A percentile compares a stretch with the other conserved stretches of the same genome.
Evolutionary conservation across 805 yeast genomes (phyloP).

Genomic region (Starmerella sp.): DNA sequence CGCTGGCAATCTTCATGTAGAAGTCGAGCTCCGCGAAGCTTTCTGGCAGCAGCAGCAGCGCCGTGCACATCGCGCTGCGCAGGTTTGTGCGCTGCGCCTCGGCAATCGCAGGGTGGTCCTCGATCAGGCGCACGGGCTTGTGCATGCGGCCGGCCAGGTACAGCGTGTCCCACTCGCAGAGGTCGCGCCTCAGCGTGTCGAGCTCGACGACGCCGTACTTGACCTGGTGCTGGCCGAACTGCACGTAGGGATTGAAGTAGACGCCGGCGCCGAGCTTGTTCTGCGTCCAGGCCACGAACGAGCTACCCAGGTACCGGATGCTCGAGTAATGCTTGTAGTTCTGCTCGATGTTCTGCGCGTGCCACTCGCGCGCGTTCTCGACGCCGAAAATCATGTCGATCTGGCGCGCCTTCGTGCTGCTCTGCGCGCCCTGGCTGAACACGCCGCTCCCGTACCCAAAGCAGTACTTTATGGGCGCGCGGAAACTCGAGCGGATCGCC

Average conservation of each 20-base stretch:
- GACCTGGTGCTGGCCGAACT: slow-evolving; percentile 46
- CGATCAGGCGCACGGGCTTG: slow-evolving; percentile 74
- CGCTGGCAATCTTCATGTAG: slow-evolving; percentile 62
- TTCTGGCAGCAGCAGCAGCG: slow-evolving; percentile 41
- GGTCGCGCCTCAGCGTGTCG: slow-evolving; percentile 50
- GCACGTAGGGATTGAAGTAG: slow-evolving; percentile 84
- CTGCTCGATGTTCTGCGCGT: slow-evolving; percentile 53
- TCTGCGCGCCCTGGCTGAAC: slow-evolving; percentile 54
- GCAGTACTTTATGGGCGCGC: slow-evolving; percentile 64
- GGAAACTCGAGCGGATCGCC: slow-evolving; percentile 44
- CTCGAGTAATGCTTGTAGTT: slow-evolving; percentile 70
- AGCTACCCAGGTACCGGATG: slow-evolving; percentile 48
- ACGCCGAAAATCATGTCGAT: slow-evolving; percentile 80
- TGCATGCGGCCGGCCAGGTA: slow-evolving; percentile 89
- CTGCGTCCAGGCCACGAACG: slow-evolving; percentile 47
- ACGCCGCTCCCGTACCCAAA: slow-evolving; percentile 96
- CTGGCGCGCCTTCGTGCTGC: slow-evolving; percentile 39
- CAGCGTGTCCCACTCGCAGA: slow-evolving; percentile 73
- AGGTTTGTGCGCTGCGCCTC: slow-evolving; percentile 45
- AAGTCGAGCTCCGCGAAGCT: slow-evolving; percentile 50
- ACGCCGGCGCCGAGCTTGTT: slow-evolving; percentile 69
- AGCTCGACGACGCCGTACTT: slow-evolving; percentile 81
- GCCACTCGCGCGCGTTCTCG: slow-evolving; percentile 64
- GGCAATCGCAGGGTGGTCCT: slow-evolving; percentile 31
- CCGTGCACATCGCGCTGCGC: slow-evolving; percentile 62